Evolutionary conservation across 1,284 basidiomycete genomes (phyloP).

Genomic region (Pseudozyma sp.): DNA sequence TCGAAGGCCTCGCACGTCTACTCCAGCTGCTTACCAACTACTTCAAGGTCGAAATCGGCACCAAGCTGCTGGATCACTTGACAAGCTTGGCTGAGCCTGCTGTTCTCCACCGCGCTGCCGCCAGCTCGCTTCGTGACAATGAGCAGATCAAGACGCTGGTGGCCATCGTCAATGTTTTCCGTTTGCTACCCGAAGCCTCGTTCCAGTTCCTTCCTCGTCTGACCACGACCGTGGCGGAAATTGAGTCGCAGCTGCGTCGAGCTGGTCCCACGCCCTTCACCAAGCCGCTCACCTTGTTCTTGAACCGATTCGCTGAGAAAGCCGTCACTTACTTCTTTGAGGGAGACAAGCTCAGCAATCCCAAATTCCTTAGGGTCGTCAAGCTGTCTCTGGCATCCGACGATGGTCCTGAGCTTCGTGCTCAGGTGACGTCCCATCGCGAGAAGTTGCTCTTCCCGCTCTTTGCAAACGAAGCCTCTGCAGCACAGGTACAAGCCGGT

Average conservation of each 20-base stretch:
- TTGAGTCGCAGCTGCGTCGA: slow-evolving; percentile 90
- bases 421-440: slow-evolving; percentile 44
- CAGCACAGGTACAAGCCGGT: slow-evolving; percentile 66
- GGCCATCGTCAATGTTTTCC: slow-evolving; percentile 94
- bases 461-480: slow-evolving; percentile 49
- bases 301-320: slow-evolving; percentile 89
- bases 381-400: slow-evolving; percentile 60
- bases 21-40: slow-evolving; percentile 96
- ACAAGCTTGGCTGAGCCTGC: slow-evolving; percentile 60
- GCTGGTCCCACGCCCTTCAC: slow-evolving; percentile 92
- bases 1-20: slow-evolving; percentile 92
- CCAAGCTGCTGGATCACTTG: slow-evolving; percentile 91
- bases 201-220: slow-evolving; percentile 91
- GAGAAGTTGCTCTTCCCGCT: slow-evolving; percentile 57
- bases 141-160: slow-evolving; percentile 93
- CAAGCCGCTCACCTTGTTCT: slow-evolving; percentile 88
- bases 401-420: slow-evolving; percentile 56
- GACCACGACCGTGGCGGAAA: slow-evolving; percentile 88
- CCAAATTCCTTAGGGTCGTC: slow-evolving; percentile 60
- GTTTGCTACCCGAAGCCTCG: slow-evolving; percentile 85
- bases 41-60: slow-evolving; percentile 99
- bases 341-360: slow-evolving; percentile 75
- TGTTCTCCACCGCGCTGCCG: slow-evolving; percentile 59
- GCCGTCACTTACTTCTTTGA: slow-evolving; percentile 84
- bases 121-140: slow-evolving; percentile 76